Evolutionary conservation across 345 rosid species (phyloP), one percentile per base, ranked within the genome.

Genomic region (Litchi chinensis): DNA sequence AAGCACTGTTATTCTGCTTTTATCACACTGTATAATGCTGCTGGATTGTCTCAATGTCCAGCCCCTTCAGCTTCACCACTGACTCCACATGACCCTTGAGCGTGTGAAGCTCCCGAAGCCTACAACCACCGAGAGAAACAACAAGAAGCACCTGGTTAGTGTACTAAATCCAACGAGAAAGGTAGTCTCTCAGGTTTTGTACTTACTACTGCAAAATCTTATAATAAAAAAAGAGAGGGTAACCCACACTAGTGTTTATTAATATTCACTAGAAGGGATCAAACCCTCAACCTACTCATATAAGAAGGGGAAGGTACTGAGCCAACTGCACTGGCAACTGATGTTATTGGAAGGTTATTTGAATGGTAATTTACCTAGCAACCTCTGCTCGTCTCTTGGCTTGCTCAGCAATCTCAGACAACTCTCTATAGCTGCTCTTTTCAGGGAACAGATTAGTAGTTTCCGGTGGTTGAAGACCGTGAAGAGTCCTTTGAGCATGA

Each of bases 51-150:
- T 93, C 95, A 26, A 91, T 93, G 74, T 91, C 97, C 68, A 93
- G 77, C 52, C 95, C 97, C 82, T 91, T 91, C 26, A 93, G 89
- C 89, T 93, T 91, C 85, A 91, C 97, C 84, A 93, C 97, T 0
- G 97, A 93, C 83, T 93, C 97, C 0, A 91, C 97, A n/a, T 90
- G 97, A 3, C 97, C 97, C 82, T 91, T 93, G 70, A 93, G 91
- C 1, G 97, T 93, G 74, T 87, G 92, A 32, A 93, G 92, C 85
- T 93, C 97, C 81, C 95, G 84, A 57, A 93, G 91, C 91, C 97
- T 93, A 60, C 70, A 75, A 80, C 4, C 73, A 40, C 28, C 28
- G 15, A 60, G 4, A 22, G 12, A 21, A 37, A 46, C 15, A 59
- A 13, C 10, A 18, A 39, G 21, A 13, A 43, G 16, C 24, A 16